phyloP scores from a whole-genome alignment of 148 eudicot genomes.

The Rheum nobile region DNA sequence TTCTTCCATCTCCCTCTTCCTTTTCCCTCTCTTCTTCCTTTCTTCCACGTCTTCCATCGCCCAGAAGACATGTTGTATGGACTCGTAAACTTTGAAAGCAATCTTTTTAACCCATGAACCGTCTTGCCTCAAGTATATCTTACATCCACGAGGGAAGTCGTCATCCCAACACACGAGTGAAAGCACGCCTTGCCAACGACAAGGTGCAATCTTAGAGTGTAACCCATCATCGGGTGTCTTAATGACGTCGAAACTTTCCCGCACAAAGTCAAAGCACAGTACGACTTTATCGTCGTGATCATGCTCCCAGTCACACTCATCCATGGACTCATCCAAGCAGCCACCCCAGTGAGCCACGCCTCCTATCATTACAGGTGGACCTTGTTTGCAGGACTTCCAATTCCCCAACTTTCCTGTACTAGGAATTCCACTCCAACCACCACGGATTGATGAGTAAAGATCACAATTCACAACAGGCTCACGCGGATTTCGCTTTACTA shows the following conservation, averaged over 20 bases:
- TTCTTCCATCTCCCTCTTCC: neutral
- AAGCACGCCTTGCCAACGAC: neutral
- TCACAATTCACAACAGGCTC: neutral
- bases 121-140: neutral
- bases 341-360: neutral
- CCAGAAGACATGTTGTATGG: neutral
- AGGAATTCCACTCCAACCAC: neutral
- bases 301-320: neutral
- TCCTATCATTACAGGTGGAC: neutral
- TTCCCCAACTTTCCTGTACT: neutral
- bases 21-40: neutral
- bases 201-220: neutral
- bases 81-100: neutral
- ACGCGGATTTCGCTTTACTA: neutral
- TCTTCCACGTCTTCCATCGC: neutral
- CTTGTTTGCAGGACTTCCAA: neutral
- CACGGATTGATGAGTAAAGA: no score
- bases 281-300: neutral
- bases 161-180: neutral
- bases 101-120: neutral
- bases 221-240: neutral
- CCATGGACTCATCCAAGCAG: neutral
- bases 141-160: neutral
- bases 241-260: neutral
- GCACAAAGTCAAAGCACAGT: neutral